Conservation (phyloP, 139 green algal species). For the Chlamydomonas sp. region DNA sequence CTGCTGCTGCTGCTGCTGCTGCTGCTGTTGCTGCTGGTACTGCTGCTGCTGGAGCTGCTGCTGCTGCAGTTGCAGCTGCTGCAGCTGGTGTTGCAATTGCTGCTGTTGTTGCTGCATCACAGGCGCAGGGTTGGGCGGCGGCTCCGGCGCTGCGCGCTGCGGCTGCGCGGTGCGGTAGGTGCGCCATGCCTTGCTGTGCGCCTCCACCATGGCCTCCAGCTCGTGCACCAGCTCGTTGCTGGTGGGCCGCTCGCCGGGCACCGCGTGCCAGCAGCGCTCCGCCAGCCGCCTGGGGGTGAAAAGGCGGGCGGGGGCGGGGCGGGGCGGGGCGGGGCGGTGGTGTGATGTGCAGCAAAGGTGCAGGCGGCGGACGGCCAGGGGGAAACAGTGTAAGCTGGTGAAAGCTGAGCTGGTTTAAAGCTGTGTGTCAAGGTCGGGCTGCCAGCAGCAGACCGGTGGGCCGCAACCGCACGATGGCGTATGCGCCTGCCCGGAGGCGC, state of each 20-base stretch:
- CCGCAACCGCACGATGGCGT: no score
- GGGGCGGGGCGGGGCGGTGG: no score
- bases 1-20: constrained; percentile 1
- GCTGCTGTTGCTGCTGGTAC: neutral
- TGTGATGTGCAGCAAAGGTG: no score
- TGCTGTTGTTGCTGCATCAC: neutral
- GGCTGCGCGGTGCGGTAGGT: neutral
- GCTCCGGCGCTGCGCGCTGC: neutral
- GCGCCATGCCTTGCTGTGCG: neutral
- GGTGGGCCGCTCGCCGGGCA: constrained; percentile 3
- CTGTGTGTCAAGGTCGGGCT: no score
- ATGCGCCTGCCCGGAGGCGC: neutral
- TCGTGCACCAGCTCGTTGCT: neutral
- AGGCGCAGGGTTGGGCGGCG: neutral
- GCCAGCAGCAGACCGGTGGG: no score
- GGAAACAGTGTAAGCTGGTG: no score
- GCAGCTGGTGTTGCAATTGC: constrained; percentile 1
- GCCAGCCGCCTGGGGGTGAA: constrained; percentile 9
- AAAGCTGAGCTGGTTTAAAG: no score
- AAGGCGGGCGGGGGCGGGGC: neutral
- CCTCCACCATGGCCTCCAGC: constrained; percentile 24
- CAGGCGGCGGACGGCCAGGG: no score
- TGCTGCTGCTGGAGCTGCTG: neutral
- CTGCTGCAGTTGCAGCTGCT: neutral
- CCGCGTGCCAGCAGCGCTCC: constrained; percentile 35